Evolutionary conservation across 495 filamentous ascomycete genomes (phyloP), one percentile per base, ranked within the genome.

Genomic region (Aspergillus biplanus): DNA sequence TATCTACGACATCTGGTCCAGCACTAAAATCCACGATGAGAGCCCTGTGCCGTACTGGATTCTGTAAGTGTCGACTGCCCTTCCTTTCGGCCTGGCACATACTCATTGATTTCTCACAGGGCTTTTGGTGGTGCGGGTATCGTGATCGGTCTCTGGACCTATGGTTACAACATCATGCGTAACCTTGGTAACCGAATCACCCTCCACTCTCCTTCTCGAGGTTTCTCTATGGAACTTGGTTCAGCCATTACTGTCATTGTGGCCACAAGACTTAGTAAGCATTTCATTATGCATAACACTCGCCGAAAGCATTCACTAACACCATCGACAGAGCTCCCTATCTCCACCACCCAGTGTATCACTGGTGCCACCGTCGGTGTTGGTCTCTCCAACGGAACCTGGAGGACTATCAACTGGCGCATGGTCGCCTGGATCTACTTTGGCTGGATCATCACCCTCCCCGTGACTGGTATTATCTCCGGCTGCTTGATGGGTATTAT

Each of bases 341-440:
- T 69, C 57, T 69, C 67, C 52, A 69, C 67, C 6, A 86, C 85
- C 6, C 83, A 86, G 71, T 87, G 85, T 69, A 85, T 88, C 63
- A 83, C 83, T 1, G 86, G 86, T 33, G 83, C 86, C 12, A 83
- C 82, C 7, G 82, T 88, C 61, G 86, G 86, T 52, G 86, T 89
- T 35, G 86, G 84, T 53, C 82, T 88, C 55, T 86, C 83, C 73
- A 87, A 84, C 56, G 83, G 82, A 49, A 80, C 81, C 48, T 78
- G 80, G 71, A 79, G 78, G 47, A 82, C 84, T 31, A 80, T 88
- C 59, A 88, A 88, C 71, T 89, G 82, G 83, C 77, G 80, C 44
- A 83, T 83, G 80, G 76, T 89, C 44, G 78, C 62, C 18, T 84
- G 78, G 77, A 84, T 87, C 66, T 83, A 85, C 64, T 63, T 78